Evolutionary conservation across 176 grass and related monocot species (phyloP).

Genomic region (Carex pumila): DNA sequence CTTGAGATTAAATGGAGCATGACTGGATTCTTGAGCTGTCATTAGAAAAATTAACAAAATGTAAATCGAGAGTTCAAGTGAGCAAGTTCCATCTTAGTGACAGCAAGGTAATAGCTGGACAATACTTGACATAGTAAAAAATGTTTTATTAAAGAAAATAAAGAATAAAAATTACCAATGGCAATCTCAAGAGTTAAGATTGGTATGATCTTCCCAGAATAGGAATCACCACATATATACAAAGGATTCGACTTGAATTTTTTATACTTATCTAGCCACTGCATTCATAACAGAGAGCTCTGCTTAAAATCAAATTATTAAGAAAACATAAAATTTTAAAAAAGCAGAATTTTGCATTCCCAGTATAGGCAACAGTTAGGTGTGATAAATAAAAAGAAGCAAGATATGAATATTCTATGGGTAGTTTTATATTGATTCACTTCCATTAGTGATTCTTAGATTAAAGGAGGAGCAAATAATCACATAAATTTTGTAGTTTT

Average conservation of each 20-base stretch:
- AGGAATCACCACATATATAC: slow-evolving; percentile 84
- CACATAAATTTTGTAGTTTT: not conserved
- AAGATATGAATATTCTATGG: not conserved
- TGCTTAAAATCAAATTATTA: not conserved
- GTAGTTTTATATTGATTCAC: not conserved
- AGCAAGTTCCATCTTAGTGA: not conserved
- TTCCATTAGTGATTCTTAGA: not conserved
- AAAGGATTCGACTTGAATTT: slow-evolving; percentile 55
- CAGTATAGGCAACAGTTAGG: not conserved
- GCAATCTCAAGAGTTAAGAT: slow-evolving; percentile 42
- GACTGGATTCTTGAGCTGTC: slow-evolving; percentile 20
- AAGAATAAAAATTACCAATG: slow-evolving; percentile 21
- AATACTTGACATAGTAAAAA: not conserved
- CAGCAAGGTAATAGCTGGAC: not conserved
- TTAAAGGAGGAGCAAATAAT: not conserved
- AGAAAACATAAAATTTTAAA: not conserved
- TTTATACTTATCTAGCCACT: slow-evolving; percentile 49
- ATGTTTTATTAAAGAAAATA: not conserved
- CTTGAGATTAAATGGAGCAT: slow-evolving; percentile 37
- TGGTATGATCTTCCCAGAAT: slow-evolving; percentile 62
- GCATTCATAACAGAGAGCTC: not conserved
- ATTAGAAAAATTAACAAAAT: not conserved
- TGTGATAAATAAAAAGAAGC: not conserved
- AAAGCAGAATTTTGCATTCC: not conserved
- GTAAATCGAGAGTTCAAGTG: not conserved